Evolutionary conservation across 1,284 basidiomycete genomes (phyloP).

Genomic region (Golubevia sp.): DNA sequence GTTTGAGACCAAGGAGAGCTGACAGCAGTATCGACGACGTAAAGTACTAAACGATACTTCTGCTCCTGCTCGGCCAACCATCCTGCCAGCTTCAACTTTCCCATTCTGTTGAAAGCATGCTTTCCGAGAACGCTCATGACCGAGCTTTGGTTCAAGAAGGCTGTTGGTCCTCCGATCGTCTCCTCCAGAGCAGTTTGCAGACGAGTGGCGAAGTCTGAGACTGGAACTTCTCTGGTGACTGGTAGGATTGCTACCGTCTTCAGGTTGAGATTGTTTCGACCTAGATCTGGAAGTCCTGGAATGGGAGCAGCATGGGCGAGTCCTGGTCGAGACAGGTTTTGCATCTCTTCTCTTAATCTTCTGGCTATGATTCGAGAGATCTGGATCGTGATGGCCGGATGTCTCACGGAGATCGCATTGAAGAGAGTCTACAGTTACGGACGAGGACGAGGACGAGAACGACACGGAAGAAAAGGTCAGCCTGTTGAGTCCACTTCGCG

Average conservation of each 20-base stretch:
- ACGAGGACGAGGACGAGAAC: neutral
- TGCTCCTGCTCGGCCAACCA: constrained; percentile 60
- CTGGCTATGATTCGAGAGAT: constrained; percentile 2
- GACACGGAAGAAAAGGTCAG: neutral
- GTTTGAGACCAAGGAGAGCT: constrained; percentile 58
- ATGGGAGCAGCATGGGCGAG: constrained; percentile 44
- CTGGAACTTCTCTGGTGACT: constrained; percentile 64
- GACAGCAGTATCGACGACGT: constrained; percentile 57
- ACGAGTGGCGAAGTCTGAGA: constrained; percentile 51
- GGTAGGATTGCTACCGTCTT: constrained; percentile 63
- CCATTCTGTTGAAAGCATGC: constrained; percentile 59
- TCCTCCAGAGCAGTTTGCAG: constrained; percentile 51
- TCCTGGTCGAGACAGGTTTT: constrained; percentile 14
- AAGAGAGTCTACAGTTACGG: constrained; percentile 3
- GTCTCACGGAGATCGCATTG: constrained; percentile 1
- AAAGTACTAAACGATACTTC: constrained; percentile 52
- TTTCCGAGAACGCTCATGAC: constrained; percentile 57
- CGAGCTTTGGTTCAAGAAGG: constrained; percentile 52
- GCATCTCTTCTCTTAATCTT: constrained; percentile 1
- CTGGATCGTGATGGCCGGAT: constrained; percentile 3
- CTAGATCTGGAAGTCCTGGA: constrained; percentile 9
- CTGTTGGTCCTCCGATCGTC: constrained; percentile 44
- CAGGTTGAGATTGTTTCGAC: constrained; percentile 2
- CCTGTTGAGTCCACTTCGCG: neutral
- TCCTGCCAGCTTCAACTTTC: constrained; percentile 57